A percentile compares a stretch with the other conserved stretches of the same genome.
Evolutionary conservation across 2,329 filamentous ascomycete species (phyloP).

Genomic region (Amauroascus verrucosus): DNA sequence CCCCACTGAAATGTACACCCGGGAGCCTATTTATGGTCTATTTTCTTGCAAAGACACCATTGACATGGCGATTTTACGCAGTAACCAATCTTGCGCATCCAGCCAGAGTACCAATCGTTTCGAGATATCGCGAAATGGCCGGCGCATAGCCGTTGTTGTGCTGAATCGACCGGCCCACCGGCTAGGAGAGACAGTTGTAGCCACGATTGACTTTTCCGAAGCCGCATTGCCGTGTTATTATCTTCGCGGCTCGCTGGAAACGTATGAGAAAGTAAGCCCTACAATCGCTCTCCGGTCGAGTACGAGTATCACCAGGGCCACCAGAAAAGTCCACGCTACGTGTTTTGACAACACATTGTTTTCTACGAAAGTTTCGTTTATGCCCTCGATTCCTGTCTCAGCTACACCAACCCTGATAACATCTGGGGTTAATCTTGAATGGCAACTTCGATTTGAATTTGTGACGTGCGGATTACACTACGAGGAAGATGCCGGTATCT

Average conservation of each 20-base stretch:
- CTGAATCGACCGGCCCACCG: conserved; percentile 80
- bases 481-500: conserved; percentile 30
- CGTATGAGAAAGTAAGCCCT: conserved; percentile 69
- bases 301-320: conserved; percentile 76
- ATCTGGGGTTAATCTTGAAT: conserved; percentile 74
- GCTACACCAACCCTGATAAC: conserved; percentile 90
- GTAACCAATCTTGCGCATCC: conserved; percentile 57
- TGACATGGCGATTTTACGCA: conserved; percentile 77
- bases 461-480: conserved; percentile 56
- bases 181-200: conserved; percentile 75
- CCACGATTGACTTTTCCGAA: conserved; percentile 71
- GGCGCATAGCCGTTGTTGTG: conserved; percentile 80
- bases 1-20: conserved; percentile 53
- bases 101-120: conserved; percentile 83
- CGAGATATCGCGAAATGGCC: conserved; percentile 86
- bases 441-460: conserved; percentile 86
- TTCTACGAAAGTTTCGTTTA: conserved; percentile 67
- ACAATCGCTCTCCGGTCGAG: conserved; percentile 73
- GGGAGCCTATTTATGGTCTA: conserved; percentile 30
- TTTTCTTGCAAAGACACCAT: conserved; percentile 69
- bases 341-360: conserved; percentile 76
- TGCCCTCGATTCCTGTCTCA: conserved; percentile 66
- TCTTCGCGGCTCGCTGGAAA: conserved; percentile 74
- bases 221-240: conserved; percentile 76
- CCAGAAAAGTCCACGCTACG: conserved; percentile 67